Evolutionary conservation across 164 flowering plant genomes (phyloP).

Genomic region (Magnolia sinica): DNA sequence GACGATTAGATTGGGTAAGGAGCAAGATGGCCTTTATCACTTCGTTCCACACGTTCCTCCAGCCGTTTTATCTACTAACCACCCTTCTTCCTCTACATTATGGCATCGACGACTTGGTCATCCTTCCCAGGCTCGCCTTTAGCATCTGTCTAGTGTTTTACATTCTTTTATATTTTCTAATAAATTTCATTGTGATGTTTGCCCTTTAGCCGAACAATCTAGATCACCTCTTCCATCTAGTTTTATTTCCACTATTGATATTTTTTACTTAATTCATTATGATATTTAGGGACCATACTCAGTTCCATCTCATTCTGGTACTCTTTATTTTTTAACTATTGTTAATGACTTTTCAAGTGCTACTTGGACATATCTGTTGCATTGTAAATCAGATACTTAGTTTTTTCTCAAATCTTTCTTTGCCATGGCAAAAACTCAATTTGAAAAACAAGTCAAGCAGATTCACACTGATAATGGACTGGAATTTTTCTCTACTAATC

Average conservation of each 20-base stretch:
- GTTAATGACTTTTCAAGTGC: conserved; percentile 5
- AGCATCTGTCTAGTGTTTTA: too few relatives aligned
- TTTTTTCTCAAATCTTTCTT: background rate
- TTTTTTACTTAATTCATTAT: conserved; percentile 4
- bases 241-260: background rate
- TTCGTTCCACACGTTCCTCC: background rate
- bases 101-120: too few relatives aligned
- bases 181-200: background rate
- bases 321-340: conserved; percentile 8
- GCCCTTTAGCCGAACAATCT: background rate
- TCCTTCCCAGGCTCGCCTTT: too few relatives aligned
- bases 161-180: too few relatives aligned
- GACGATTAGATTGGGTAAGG: background rate
- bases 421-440: background rate
- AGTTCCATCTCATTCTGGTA: background rate
- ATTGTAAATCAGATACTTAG: too few relatives aligned
- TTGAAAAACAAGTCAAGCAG: too few relatives aligned
- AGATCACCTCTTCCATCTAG: conserved; percentile 2
- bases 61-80: too few relatives aligned
- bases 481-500: too few relatives aligned
- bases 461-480: too few relatives aligned
- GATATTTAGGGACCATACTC: conserved; percentile 9
- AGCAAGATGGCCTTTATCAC: background rate
- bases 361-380: background rate
- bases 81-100: too few relatives aligned